These are phyloP conservation scores for Crithidia fasciculata DNA, from an alignment of 208 protist genomes.

Conservation along the genomic window DNA sequence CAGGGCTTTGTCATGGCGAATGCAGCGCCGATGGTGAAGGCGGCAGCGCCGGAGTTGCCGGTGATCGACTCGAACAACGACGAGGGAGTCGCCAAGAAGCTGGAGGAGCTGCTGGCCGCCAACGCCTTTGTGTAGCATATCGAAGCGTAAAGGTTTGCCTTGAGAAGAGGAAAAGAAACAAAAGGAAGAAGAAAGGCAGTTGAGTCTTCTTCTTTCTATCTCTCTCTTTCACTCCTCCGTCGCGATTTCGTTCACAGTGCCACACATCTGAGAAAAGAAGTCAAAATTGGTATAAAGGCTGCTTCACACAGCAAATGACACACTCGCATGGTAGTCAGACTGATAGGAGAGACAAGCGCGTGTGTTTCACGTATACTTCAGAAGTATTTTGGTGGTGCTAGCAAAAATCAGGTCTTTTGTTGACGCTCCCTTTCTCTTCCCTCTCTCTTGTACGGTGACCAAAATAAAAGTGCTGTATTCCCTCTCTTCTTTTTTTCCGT, in stretches of 20 bases:
- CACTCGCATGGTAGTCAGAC: too few relatives aligned
- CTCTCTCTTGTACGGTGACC: too few relatives aligned
- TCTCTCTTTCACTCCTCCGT: background rate
- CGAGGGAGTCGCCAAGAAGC: slow-evolving; percentile 55
- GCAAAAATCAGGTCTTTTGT: too few relatives aligned
- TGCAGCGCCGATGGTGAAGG: slow-evolving; percentile 43
- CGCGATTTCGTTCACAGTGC: background rate
- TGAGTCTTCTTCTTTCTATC: slow-evolving; percentile 2
- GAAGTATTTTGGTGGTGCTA: too few relatives aligned
- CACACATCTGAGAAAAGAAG: too few relatives aligned
- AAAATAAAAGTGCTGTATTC: background rate
- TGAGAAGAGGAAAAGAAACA: background rate
- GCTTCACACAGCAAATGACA: too few relatives aligned
- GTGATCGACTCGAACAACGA: slow-evolving; percentile 57
- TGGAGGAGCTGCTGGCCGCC: slow-evolving; percentile 53
- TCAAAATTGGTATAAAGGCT: too few relatives aligned
- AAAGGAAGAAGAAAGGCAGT: background rate
- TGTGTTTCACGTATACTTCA: too few relatives aligned
- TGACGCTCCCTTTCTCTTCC: background rate
- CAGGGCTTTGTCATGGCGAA: slow-evolving; percentile 73
- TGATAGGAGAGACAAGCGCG: too few relatives aligned
- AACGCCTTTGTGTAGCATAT: slow-evolving; percentile 1
- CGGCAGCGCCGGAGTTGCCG: slow-evolving; percentile 40
- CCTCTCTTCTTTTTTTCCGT: background rate
- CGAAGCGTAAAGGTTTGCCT: too few relatives aligned